phyloP scores from a whole-genome alignment of 768 basidiomycete species.

The Aureoboletus auriporus region DNA sequence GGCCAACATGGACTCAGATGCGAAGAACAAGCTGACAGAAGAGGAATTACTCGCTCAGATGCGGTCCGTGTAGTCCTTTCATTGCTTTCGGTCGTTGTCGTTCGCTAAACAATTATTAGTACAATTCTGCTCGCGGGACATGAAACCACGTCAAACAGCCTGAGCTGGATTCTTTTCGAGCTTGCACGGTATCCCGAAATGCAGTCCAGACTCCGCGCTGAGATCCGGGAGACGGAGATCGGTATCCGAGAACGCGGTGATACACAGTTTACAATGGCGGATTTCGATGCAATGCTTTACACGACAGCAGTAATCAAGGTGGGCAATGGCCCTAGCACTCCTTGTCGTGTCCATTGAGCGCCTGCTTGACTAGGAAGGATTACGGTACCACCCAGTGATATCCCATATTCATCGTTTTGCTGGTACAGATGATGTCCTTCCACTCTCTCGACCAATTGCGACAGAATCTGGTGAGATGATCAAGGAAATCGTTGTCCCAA shows the following conservation, averaged over 20 bases:
- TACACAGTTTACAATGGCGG: slow-evolving; percentile 25
- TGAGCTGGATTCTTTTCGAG: slow-evolving; percentile 37
- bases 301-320: slow-evolving; percentile 29
- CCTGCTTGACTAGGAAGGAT: slow-evolving; percentile 24
- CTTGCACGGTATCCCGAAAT: slow-evolving; percentile 54
- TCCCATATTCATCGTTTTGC: slow-evolving; percentile 50
- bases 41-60: neutral
- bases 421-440: slow-evolving; percentile 44
- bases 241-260: neutral
- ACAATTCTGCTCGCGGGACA: slow-evolving; percentile 47
- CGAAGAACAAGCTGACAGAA: slow-evolving; percentile 22
- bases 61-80: slow-evolving; percentile 10
- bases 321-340: neutral
- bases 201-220: slow-evolving; percentile 53
- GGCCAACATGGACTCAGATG: slow-evolving; percentile 27
- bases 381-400: slow-evolving; percentile 47
- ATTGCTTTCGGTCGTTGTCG: neutral
- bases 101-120: slow-evolving; percentile 23
- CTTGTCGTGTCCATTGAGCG: neutral
- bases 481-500: slow-evolving; percentile 19
- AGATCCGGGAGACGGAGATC: slow-evolving; percentile 8
- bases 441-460: neutral
- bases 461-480: slow-evolving; percentile 36
- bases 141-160: slow-evolving; percentile 49
- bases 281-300: slow-evolving; percentile 51